Percentiles rank a stretch among this genome's conserved stretches.
Conservation (phyloP, 2,329 filamentous ascomycete genomes). For the Lachnellula arida region DNA sequence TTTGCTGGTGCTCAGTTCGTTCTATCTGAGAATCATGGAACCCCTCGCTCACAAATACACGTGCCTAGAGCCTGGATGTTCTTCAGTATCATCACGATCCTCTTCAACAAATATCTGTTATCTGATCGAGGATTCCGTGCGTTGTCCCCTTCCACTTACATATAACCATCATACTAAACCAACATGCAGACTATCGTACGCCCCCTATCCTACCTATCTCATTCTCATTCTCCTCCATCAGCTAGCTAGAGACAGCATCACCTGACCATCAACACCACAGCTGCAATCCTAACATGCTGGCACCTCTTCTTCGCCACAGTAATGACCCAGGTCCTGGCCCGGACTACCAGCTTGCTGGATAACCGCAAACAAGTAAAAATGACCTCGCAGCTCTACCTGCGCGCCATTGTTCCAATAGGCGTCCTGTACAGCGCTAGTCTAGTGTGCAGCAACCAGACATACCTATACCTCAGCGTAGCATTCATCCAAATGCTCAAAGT, state of each 20-base stretch:
- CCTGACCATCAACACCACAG: conserved; percentile 26
- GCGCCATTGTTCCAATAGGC: conserved; percentile 88
- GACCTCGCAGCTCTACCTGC: conserved; percentile 89
- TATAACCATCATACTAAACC: neutral
- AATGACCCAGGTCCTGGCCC: conserved; percentile 87
- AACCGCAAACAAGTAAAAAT: conserved; percentile 93
- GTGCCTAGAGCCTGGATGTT: conserved; percentile 73
- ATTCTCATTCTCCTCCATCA: neutral
- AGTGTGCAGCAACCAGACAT: conserved; percentile 92
- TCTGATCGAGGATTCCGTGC: conserved; percentile 74
- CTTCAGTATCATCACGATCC: conserved; percentile 84
- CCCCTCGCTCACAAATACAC: conserved; percentile 10
- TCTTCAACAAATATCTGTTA: conserved; percentile 98
- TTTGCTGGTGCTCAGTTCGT: neutral
- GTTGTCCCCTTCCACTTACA: neutral
- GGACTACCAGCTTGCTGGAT: conserved; percentile 82
- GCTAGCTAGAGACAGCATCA: too few relatives aligned
- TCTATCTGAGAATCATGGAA: neutral
- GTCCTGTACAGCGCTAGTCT: conserved; percentile 90
- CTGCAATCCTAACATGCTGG: conserved; percentile 87
- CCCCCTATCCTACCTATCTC: neutral
- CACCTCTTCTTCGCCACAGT: conserved; percentile 86
- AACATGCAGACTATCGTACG: conserved; percentile 13
- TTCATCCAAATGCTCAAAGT: conserved; percentile 98
- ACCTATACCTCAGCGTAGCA: conserved; percentile 87